phyloP scores from a whole-genome alignment of 805 yeast genomes.

The Barnettozyma wickerhamii region DNA sequence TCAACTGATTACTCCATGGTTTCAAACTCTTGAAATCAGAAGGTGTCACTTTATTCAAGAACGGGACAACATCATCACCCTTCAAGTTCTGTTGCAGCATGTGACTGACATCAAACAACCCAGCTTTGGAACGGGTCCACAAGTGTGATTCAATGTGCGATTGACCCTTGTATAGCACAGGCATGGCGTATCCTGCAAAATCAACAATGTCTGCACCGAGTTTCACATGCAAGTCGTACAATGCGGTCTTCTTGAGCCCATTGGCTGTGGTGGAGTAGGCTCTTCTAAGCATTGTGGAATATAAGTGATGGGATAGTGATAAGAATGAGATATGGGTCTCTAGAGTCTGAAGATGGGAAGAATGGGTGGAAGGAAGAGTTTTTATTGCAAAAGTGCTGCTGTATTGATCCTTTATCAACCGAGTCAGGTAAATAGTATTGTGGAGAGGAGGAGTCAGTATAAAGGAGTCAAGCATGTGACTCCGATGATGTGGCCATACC shows the following conservation, averaged over 20 bases:
- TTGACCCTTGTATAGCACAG: conserved; percentile 81
- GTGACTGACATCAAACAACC: conserved; percentile 94
- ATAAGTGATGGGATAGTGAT: neutral
- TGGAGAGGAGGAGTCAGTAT: too few relatives aligned
- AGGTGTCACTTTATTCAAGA: conserved; percentile 84
- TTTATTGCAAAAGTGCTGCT: too few relatives aligned
- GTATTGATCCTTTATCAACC: too few relatives aligned
- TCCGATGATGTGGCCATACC: too few relatives aligned
- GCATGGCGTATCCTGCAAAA: conserved; percentile 96
- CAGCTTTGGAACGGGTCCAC: conserved; percentile 88
- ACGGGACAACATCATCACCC: conserved; percentile 63
- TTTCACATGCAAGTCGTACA: conserved; percentile 72
- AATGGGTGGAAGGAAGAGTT: too few relatives aligned
- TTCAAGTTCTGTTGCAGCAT: conserved; percentile 86
- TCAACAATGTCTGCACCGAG: conserved; percentile 90
- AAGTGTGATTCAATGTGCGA: conserved; percentile 88
- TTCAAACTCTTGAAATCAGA: conserved; percentile 62
- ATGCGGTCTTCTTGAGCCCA: conserved; percentile 53
- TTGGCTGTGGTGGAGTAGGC: conserved; percentile 23
- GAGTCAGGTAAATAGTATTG: too few relatives aligned
- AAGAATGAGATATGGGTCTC: neutral
- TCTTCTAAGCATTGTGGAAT: conserved; percentile 17
- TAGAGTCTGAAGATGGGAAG: too few relatives aligned
- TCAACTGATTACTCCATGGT: conserved; percentile 62
- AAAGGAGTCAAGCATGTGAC: too few relatives aligned